Conservation (phyloP, 306 rosid species). For the Hippophae rhamnoides region DNA sequence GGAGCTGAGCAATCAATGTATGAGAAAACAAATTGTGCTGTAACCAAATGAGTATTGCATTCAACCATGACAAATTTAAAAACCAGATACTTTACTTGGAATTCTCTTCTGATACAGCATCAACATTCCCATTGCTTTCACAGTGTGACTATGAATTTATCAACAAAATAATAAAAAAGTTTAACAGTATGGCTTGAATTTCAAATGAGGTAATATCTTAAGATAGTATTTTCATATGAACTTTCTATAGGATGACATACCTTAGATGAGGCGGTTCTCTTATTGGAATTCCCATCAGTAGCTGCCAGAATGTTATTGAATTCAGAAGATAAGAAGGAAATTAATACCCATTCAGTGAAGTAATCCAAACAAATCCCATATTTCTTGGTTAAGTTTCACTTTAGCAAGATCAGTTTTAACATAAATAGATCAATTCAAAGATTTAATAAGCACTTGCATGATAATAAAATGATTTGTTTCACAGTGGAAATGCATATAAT, state of each 20-base stretch:
- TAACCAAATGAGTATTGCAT: background rate
- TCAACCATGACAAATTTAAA: background rate
- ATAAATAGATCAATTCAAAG: background rate
- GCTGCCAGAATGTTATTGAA: slow-evolving; percentile 31
- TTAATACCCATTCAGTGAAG: slow-evolving; percentile 1
- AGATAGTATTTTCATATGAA: slow-evolving; percentile 7
- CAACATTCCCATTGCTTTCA: slow-evolving; percentile 31
- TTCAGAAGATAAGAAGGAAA: slow-evolving; percentile 20
- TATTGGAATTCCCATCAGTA: slow-evolving; percentile 43
- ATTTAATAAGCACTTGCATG: background rate
- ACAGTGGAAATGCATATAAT: background rate
- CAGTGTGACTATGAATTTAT: slow-evolving; percentile 35
- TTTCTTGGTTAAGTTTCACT: background rate
- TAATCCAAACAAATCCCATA: slow-evolving; percentile 5
- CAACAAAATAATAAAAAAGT: slow-evolving; percentile 18
- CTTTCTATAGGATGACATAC: slow-evolving; percentile 24
- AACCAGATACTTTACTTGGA: slow-evolving; percentile 49
- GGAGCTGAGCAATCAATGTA: slow-evolving; percentile 28
- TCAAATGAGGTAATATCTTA: slow-evolving; percentile 13
- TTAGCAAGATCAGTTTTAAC: background rate
- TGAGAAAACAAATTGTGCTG: slow-evolving; percentile 10
- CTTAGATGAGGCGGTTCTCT: slow-evolving; percentile 32
- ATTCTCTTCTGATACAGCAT: slow-evolving; percentile 62
- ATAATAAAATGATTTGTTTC: too few relatives aligned
- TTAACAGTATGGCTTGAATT: slow-evolving; percentile 16